Evolutionary conservation across 345 rosid species (phyloP).

Genomic region (Syzygium aqueum): DNA sequence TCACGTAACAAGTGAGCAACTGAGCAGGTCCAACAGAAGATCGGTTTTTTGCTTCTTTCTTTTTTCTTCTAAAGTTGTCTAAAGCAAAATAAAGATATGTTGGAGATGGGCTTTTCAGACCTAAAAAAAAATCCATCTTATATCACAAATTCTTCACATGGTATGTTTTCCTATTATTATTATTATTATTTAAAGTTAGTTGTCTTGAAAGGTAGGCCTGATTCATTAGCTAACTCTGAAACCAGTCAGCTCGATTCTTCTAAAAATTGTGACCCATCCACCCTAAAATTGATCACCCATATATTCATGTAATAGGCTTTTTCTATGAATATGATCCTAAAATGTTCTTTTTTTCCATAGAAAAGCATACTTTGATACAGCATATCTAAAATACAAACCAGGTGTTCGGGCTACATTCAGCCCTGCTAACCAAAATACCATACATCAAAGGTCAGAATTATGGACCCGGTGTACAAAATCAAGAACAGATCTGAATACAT

Average conservation of each 20-base stretch:
- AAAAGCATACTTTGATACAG: not conserved
- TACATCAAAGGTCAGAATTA: not conserved
- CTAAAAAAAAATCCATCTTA: too few species aligned
- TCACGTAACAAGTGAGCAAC: not conserved
- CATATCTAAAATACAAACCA: too few species aligned
- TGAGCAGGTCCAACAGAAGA: accelerated
- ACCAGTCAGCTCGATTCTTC: not conserved
- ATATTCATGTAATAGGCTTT: not conserved
- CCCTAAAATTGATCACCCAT: not conserved
- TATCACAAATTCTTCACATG: not conserved
- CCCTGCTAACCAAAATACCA: not conserved
- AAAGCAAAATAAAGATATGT: not conserved
- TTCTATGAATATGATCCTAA: not conserved
- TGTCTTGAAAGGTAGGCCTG: not conserved
- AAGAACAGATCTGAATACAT: not conserved
- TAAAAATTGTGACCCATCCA: not conserved
- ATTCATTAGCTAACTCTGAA: not conserved
- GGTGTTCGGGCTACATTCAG: not conserved
- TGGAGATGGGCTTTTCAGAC: not conserved
- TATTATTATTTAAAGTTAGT: not conserved
- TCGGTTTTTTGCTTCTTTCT: not conserved
- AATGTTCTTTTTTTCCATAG: not conserved
- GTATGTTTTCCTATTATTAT: too few species aligned
- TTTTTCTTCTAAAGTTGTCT: not conserved
- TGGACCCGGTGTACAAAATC: not conserved